Percentiles rank a stretch among this genome's conserved stretches.
Conservation (phyloP, 805 yeast species). For the Nakazawaea ishiwadae region DNA sequence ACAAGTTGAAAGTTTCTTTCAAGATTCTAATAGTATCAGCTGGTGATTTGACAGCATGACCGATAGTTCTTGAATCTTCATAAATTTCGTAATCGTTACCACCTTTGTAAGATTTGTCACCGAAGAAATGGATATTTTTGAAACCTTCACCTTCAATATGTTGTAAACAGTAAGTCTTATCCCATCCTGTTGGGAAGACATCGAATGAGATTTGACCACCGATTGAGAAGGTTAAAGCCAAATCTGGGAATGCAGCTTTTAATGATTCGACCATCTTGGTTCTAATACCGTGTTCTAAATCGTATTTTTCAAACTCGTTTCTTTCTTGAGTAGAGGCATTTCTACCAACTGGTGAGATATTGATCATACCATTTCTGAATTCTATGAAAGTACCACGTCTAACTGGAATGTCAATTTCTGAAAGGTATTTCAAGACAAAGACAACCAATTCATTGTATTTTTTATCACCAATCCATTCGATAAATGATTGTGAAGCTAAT, state of each 20-base stretch:
- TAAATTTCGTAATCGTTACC: conserved; percentile 99
- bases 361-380: conserved; percentile 99
- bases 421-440: conserved; percentile 79
- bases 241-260: conserved; percentile 76
- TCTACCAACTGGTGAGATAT: conserved; percentile 97
- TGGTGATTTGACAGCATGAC: conserved; percentile 90
- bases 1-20: conserved; percentile 70
- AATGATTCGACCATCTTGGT: conserved; percentile 79
- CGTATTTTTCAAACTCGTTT: conserved; percentile 84
- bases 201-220: conserved; percentile 99
- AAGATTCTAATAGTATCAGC: conserved; percentile 83
- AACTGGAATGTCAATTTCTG: conserved; percentile 85
- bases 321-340: conserved; percentile 94
- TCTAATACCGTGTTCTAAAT: conserved; percentile 77
- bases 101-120: conserved; percentile 96
- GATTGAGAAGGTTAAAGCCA: conserved; percentile 88
- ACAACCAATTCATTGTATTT: conserved; percentile 85
- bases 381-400: conserved; percentile 99
- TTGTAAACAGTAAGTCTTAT: conserved; percentile 94
- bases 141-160: conserved; percentile 86
- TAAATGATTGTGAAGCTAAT: conserved; percentile 91
- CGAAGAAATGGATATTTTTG: conserved; percentile 91
- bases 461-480: conserved; percentile 92
- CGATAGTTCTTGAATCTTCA: conserved; percentile 87
- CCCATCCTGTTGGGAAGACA: conserved; percentile 99